These are phyloP conservation scores for Neurospora intermedia DNA, from an alignment of 495 filamentous ascomycete species.

Conservation along the genomic window DNA sequence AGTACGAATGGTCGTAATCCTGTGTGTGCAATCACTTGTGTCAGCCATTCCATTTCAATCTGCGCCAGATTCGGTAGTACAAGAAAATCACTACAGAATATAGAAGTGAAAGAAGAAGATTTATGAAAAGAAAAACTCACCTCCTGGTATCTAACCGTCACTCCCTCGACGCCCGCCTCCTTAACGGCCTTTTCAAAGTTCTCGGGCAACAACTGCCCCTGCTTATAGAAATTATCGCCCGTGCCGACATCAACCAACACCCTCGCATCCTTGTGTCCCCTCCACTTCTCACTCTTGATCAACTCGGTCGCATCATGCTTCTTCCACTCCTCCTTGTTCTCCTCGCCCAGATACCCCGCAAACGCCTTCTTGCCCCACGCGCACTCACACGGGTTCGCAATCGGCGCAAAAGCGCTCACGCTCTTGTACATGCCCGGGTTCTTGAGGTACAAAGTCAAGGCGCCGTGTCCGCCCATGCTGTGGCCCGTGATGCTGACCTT, in stretches of 20 bases:
- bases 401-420: conserved; percentile 85
- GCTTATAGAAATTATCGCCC: conserved; percentile 90
- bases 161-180: conserved; percentile 53
- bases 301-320: conserved; percentile 90
- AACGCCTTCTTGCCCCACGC: conserved; percentile 97
- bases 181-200: conserved; percentile 75
- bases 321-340: conserved; percentile 63
- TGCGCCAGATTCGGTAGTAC: background rate
- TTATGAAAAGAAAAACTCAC: conserved; percentile 23
- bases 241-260: conserved; percentile 84
- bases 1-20: conserved; percentile 96
- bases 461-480: conserved; percentile 94
- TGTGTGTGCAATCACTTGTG: conserved; percentile 16
- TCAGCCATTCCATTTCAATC: background rate
- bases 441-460: conserved; percentile 80
- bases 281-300: conserved; percentile 44
- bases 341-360: conserved; percentile 66
- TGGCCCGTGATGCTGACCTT: conserved; percentile 81
- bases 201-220: conserved; percentile 85
- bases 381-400: conserved; percentile 74
- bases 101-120: too few relatives aligned
- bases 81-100: background rate
- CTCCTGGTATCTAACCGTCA: conserved; percentile 71
- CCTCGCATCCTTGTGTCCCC: conserved; percentile 54
- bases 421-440: conserved; percentile 81